A percentile compares a stretch with the other conserved stretches of the same genome.
These are phyloP conservation scores for Nicotiana rustica DNA, from an alignment of 305 asterid species.

Conservation along the genomic window DNA sequence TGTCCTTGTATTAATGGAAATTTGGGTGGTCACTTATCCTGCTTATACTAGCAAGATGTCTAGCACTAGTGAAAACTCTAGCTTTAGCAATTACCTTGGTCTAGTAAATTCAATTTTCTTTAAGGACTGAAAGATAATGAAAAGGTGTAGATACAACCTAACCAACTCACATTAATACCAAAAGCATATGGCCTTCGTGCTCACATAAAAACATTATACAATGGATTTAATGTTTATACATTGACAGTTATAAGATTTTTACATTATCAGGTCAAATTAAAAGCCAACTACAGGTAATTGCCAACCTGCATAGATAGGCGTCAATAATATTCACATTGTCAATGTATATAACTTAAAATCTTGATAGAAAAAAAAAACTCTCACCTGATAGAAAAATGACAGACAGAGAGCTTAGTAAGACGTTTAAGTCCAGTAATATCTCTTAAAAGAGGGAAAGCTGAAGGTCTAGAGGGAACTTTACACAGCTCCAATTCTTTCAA, in stretches of 20 bases:
- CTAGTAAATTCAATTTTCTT: conserved; percentile 12
- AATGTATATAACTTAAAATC: neutral
- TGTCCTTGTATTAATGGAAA: neutral
- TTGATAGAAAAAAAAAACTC: conserved; percentile 23
- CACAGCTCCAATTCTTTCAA: conserved; percentile 91
- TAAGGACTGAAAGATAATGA: neutral
- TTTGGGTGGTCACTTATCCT: neutral
- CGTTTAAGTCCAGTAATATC: conserved; percentile 74
- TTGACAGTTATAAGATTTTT: neutral
- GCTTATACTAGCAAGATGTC: neutral
- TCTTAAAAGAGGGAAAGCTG: conserved; percentile 69
- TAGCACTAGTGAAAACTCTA: neutral
- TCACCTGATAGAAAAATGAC: conserved; percentile 92
- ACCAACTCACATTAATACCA: neutral
- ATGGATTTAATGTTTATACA: neutral
- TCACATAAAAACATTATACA: conserved; percentile 4
- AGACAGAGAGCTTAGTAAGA: conserved; percentile 83
- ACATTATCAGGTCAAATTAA: neutral
- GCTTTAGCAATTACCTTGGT: conserved; percentile 23
- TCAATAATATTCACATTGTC: neutral
- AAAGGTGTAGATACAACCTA: conserved; percentile 15
- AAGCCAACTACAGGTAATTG: neutral
- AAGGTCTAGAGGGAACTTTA: conserved; percentile 79
- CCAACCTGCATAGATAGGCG: neutral
- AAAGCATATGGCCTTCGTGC: neutral